Conservation (phyloP, 2,329 filamentous ascomycete genomes). For the Talaromyces sp. region DNA sequence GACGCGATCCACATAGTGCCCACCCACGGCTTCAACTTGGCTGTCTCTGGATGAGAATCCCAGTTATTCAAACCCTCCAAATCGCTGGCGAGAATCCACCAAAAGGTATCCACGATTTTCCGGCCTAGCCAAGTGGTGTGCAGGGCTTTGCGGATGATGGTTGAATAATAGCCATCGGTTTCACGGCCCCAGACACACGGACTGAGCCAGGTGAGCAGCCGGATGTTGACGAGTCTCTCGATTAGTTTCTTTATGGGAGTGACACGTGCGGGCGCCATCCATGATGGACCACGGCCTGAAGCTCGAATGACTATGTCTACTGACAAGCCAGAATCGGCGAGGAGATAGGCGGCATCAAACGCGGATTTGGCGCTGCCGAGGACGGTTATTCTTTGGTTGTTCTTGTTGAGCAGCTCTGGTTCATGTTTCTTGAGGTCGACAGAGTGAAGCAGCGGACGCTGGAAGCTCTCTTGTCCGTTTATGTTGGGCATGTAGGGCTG, state of each 20-base stretch:
- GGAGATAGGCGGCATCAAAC: conserved; percentile 59
- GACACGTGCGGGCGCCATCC: conserved; percentile 49
- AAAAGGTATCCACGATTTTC: conserved; percentile 48
- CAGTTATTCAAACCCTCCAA: conserved; percentile 44
- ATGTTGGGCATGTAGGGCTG: conserved; percentile 51
- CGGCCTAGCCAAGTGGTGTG: conserved; percentile 50
- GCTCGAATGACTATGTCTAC: conserved; percentile 40
- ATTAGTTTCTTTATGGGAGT: conserved; percentile 64
- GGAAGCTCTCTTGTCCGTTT: conserved; percentile 47
- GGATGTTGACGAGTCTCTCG: conserved; percentile 62
- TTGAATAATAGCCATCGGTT: conserved; percentile 54
- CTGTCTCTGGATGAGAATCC: conserved; percentile 39
- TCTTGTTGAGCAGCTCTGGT: conserved; percentile 21
- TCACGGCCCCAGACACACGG: conserved; percentile 67
- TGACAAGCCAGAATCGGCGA: conserved; percentile 47
- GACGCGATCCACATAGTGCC: conserved; percentile 51
- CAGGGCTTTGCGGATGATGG: conserved; percentile 39
- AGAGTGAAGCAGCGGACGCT: conserved; percentile 53
- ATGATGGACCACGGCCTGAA: conserved; percentile 36
- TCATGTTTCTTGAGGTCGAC: conserved; percentile 45
- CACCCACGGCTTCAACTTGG: conserved; percentile 44
- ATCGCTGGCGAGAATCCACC: conserved; percentile 47
- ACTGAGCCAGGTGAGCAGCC: conserved; percentile 67
- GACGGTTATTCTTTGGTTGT: conserved; percentile 37
- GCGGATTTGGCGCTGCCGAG: conserved; percentile 59